Percentiles rank a stretch among this genome's conserved stretches.
Evolutionary conservation across 805 yeast genomes (phyloP).

Genomic region (Saccharomyces jurei): DNA sequence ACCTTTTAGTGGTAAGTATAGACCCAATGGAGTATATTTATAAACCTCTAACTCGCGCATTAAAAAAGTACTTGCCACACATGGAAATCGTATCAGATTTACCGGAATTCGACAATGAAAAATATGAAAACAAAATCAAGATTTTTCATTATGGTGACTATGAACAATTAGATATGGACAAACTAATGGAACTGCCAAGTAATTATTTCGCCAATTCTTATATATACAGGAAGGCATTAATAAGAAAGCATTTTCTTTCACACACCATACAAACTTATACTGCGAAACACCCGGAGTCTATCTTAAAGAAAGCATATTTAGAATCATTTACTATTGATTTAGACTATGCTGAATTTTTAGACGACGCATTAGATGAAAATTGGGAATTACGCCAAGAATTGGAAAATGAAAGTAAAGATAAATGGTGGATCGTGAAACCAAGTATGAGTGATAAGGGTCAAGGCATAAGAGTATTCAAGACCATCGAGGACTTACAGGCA

Average conservation of each 20-base stretch:
- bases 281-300: slow-evolving; percentile 66
- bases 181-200: slow-evolving; percentile 27
- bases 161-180: slow-evolving; percentile 77
- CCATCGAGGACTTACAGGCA: slow-evolving; percentile 69
- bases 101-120: slow-evolving; percentile 4
- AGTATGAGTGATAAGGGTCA: slow-evolving; percentile 97
- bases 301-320: slow-evolving; percentile 56
- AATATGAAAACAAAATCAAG: slow-evolving; percentile 18
- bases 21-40: slow-evolving; percentile 35
- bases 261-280: slow-evolving; percentile 68
- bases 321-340: slow-evolving; percentile 74
- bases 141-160: slow-evolving; percentile 81
- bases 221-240: slow-evolving; percentile 81
- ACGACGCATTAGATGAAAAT: slow-evolving; percentile 86
- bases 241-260: slow-evolving; percentile 83
- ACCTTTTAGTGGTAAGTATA: slow-evolving; percentile 25
- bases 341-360: slow-evolving; percentile 92
- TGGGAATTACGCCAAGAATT: slow-evolving; percentile 81
- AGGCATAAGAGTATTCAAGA: slow-evolving; percentile 77
- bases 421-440: slow-evolving; percentile 87
- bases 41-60: slow-evolving; percentile 30
- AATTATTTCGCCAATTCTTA: slow-evolving; percentile 69
- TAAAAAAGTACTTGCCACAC: slow-evolving; percentile 29
- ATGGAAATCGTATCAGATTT: slow-evolving; percentile 27
- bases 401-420: slow-evolving; percentile 35